Percentiles rank a stretch among this genome's conserved stretches.
phyloP scores from a whole-genome alignment of 306 rosid species.

The Cicer pinnatifidum region DNA sequence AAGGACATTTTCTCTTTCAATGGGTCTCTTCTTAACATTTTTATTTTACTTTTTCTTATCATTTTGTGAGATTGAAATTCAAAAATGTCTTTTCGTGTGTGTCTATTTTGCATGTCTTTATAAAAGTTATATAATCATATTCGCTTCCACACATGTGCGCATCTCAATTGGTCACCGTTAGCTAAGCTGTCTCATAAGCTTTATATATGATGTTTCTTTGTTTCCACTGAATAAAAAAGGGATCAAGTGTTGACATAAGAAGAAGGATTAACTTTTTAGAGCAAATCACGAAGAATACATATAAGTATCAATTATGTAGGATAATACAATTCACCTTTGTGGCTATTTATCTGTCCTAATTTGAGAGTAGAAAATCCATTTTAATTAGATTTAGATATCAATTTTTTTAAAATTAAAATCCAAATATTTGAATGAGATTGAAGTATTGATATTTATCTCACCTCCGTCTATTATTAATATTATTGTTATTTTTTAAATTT shows the following conservation, averaged over 20 bases:
- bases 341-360: no score
- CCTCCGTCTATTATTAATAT: accelerated
- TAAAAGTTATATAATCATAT: not conserved
- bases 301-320: no score
- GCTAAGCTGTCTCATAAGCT: slow-evolving; percentile 11
- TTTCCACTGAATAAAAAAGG: not conserved
- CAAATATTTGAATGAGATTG: accelerated
- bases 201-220: not conserved
- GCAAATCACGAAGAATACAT: no score
- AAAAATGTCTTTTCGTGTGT: not conserved
- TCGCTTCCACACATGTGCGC: not conserved
- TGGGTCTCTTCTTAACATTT: not conserved
- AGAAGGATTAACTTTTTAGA: no score
- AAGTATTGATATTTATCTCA: no score
- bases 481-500: no score
- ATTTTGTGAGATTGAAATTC: not conserved
- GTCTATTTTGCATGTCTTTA: not conserved
- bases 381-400: accelerated
- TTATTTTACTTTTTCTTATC: not conserved
- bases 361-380: no score
- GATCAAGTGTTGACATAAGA: no score
- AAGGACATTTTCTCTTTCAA: not conserved
- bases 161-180: not conserved
- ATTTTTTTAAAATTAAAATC: no score
- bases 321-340: no score